Conservation (phyloP, 352 stramenopile genomes). For the Pythium aristosporum region DNA sequence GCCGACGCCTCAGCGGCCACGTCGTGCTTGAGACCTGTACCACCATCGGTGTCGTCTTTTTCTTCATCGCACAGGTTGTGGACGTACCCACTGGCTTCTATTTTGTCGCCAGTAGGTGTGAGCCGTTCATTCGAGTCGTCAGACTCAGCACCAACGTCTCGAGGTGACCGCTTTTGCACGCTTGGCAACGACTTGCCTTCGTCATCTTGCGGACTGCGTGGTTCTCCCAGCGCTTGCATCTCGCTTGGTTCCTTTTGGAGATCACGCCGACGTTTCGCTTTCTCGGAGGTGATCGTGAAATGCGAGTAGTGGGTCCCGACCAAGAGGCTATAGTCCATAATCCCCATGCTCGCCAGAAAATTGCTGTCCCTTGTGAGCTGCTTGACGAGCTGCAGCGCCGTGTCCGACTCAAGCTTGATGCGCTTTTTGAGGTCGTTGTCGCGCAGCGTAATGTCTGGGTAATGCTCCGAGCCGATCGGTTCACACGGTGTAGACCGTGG, state of each 20-base stretch:
- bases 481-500: conserved; percentile 43
- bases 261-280: conserved; percentile 4
- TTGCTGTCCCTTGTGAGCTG: conserved; percentile 83
- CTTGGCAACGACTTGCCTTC: background rate
- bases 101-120: background rate
- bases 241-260: conserved; percentile 18
- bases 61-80: conserved; percentile 30
- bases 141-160: background rate
- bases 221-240: background rate
- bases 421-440: conserved; percentile 89
- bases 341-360: conserved; percentile 77
- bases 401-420: conserved; percentile 60
- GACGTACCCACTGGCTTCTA: conserved; percentile 36
- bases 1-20: conserved; percentile 4
- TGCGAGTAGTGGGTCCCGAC: conserved; percentile 86
- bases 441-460: conserved; percentile 75
- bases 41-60: conserved; percentile 26
- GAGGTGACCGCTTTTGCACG: background rate
- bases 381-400: conserved; percentile 62
- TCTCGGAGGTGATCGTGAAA: conserved; percentile 65
- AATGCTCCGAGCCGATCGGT: conserved; percentile 66
- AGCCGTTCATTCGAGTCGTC: background rate
- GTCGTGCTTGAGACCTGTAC: conserved; percentile 3
- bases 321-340: conserved; percentile 92
- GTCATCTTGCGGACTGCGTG: background rate